Percentiles rank a stretch among this genome's conserved stretches.
Evolutionary conservation across 2,329 filamentous ascomycete genomes (phyloP).

Genomic region (Diplodia intermedia): DNA sequence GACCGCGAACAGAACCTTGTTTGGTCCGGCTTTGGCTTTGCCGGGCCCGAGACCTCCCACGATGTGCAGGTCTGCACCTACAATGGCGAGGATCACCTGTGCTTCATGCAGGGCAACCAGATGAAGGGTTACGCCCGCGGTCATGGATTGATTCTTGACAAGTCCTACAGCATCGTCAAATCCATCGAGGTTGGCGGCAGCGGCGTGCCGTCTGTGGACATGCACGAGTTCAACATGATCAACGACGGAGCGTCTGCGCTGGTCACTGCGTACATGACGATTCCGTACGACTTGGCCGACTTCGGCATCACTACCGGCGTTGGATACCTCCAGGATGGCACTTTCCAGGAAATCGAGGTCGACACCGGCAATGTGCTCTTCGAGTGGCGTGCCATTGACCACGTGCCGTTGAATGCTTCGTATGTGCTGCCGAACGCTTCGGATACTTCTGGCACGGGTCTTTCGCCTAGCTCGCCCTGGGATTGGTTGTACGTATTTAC

Average conservation of each 20-base stretch:
- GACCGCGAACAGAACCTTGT: slow-evolving; percentile 51
- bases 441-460: slow-evolving; percentile 54
- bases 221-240: slow-evolving; percentile 60
- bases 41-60: slow-evolving; percentile 56
- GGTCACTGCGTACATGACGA: slow-evolving; percentile 49
- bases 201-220: slow-evolving; percentile 54
- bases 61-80: slow-evolving; percentile 58
- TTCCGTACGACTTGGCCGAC: slow-evolving; percentile 54
- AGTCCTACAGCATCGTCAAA: slow-evolving; percentile 56
- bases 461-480: slow-evolving; percentile 54
- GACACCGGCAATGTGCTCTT: slow-evolving; percentile 63
- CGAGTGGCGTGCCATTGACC: slow-evolving; percentile 65
- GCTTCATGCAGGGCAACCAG: slow-evolving; percentile 61
- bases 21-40: slow-evolving; percentile 59
- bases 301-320: slow-evolving; percentile 52
- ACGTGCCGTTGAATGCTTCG: slow-evolving; percentile 58
- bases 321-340: slow-evolving; percentile 59
- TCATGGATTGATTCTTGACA: slow-evolving; percentile 61
- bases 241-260: slow-evolving; percentile 51
- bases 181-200: slow-evolving; percentile 50
- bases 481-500: slow-evolving; percentile 54
- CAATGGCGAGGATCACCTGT: slow-evolving; percentile 57
- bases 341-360: slow-evolving; percentile 63
- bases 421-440: slow-evolving; percentile 54
- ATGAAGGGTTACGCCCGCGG: slow-evolving; percentile 60